phyloP scores from a whole-genome alignment of 2,329 filamentous ascomycete genomes.

The Exophiala spinifera region DNA sequence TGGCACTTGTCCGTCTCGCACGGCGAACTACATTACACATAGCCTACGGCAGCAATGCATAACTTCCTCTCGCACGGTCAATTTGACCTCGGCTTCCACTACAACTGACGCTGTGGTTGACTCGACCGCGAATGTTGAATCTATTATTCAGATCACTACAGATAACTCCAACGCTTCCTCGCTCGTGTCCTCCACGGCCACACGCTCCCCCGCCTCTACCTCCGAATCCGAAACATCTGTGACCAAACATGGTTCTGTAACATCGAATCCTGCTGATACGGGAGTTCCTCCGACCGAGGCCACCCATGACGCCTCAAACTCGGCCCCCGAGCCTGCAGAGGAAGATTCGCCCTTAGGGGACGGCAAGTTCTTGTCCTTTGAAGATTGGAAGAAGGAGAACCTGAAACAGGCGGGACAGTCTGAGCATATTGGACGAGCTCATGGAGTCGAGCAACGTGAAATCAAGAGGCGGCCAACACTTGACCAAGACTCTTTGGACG shows the following conservation, averaged over 20 bases:
- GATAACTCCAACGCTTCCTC: neutral
- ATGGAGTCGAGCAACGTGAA: constrained; percentile 38
- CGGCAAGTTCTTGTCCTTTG: constrained; percentile 88
- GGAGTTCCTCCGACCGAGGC: neutral
- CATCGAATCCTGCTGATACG: constrained; percentile 1
- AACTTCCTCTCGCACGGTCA: constrained; percentile 44
- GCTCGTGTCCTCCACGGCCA: neutral
- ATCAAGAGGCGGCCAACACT: constrained; percentile 50
- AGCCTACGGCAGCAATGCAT: constrained; percentile 73
- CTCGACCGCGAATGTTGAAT: neutral
- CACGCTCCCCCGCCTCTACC: neutral
- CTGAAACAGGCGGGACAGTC: constrained; percentile 79
- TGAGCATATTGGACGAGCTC: constrained; percentile 59
- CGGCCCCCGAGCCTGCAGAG: constrained; percentile 39
- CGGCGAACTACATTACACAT: constrained; percentile 79
- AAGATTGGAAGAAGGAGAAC: constrained; percentile 97
- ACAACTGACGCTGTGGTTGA: constrained; percentile 5
- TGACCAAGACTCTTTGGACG: constrained; percentile 68
- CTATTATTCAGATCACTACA: neutral
- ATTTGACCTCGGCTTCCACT: constrained; percentile 22
- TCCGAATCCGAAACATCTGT: neutral
- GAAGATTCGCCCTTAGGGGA: constrained; percentile 67
- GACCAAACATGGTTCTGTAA: neutral
- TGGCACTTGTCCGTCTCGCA: constrained; percentile 52
- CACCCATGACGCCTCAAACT: neutral